phyloP scores from a whole-genome alignment of 2,329 filamentous ascomycete genomes.

The Trichophyton verrucosum region DNA sequence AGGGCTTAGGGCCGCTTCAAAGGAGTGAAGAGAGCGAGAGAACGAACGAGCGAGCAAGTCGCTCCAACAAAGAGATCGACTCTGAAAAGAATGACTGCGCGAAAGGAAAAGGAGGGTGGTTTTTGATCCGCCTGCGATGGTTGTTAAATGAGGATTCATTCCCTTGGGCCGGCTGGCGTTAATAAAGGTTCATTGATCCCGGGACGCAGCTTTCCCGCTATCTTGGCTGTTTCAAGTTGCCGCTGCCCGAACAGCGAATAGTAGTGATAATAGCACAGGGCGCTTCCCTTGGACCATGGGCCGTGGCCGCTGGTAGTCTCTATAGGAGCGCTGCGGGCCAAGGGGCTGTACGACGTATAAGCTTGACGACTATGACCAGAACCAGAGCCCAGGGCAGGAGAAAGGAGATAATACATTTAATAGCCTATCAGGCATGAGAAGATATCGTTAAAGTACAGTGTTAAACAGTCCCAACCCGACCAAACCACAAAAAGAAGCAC shows the following conservation, averaged over 20 bases:
- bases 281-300: neutral
- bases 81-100: constrained; percentile 6
- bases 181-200: no score
- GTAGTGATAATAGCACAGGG: neutral
- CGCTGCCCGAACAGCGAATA: neutral
- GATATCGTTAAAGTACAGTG: constrained; percentile 3
- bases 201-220: neutral
- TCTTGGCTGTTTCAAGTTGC: constrained; percentile 5
- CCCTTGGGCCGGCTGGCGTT: no score
- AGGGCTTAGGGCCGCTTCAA: neutral
- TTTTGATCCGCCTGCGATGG: neutral
- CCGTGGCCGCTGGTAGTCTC: neutral
- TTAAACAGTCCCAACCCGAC: neutral
- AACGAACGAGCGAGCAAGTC: constrained; percentile 11
- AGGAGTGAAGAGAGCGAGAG: constrained; percentile 13
- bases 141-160: neutral
- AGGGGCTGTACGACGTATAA: neutral
- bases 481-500: neutral
- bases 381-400: neutral
- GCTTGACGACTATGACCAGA: neutral
- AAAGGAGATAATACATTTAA: constrained; percentile 1
- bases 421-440: neutral
- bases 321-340: neutral
- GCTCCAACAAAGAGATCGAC: constrained; percentile 10
- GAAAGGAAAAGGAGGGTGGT: constrained; percentile 8